Conservation (phyloP, 2,329 filamentous ascomycete genomes). For the Geoglossum cookeanum region DNA sequence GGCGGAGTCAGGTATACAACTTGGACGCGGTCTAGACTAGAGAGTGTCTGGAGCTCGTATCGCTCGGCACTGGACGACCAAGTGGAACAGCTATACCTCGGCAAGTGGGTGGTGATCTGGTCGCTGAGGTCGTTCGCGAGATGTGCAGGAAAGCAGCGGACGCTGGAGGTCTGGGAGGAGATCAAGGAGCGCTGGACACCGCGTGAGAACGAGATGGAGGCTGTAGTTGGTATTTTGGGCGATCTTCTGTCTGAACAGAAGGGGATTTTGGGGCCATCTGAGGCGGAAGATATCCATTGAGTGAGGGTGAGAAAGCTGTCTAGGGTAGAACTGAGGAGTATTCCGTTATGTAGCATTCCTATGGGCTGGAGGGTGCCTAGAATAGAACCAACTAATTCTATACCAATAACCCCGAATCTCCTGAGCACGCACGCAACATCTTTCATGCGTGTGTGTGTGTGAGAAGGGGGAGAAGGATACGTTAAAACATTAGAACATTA, state of each 20-base stretch:
- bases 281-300: not conserved
- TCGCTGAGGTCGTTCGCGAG: slow-evolving; percentile 43
- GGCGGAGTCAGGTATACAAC: slow-evolving; percentile 44
- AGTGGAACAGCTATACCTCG: slow-evolving; percentile 30
- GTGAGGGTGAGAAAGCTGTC: not conserved
- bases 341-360: no score
- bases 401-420: no score
- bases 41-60: slow-evolving; percentile 47
- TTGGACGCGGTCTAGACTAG: slow-evolving; percentile 56
- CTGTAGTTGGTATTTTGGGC: not conserved
- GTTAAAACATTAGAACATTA: no score
- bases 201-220: slow-evolving; percentile 17
- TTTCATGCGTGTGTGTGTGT: no score
- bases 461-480: no score
- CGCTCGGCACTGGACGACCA: slow-evolving; percentile 22
- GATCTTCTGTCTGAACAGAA: not conserved
- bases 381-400: no score
- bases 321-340: no score
- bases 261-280: not conserved
- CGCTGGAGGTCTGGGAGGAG: slow-evolving; percentile 35
- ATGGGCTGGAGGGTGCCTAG: no score
- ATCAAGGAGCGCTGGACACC: slow-evolving; percentile 22
- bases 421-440: no score
- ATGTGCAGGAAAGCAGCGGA: slow-evolving; percentile 32
- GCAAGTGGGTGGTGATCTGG: slow-evolving; percentile 42